Base-by-base conservation (phyloP, 768 basidiomycete species). In the Tephrocybe sp. region DNA sequence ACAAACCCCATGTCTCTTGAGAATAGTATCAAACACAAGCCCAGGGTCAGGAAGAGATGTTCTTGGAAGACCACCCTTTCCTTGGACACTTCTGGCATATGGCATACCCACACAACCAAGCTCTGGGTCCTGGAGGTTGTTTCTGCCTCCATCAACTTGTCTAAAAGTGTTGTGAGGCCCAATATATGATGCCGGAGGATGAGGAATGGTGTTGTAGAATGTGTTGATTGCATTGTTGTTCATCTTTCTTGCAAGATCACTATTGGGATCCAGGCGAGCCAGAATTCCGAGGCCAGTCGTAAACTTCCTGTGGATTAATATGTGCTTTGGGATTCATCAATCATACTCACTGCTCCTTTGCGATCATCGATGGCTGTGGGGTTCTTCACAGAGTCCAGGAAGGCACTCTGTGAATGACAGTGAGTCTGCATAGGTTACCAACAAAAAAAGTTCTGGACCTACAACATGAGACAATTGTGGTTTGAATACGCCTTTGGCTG, bases 201-300 rank as follows among this genome's bases (percentile, higher is more conserved):
- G 84, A 31, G 84, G 83, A 13, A 83, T 71, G 13, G 86, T 76
- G 61, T 84, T 82, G 60, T 82, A 80, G 6, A 75, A 67, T 53
- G 75, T 52, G 66, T 68, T 72, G 51, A 77, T 59, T 1, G 56
- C 58, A 4, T 57, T 55, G 35, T 65, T 58, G 28, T 60, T 60
- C 38, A 65, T 38, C 18, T 55, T 52, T 50, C 58, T 61, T 4
- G 58, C 48, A 6, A 61, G 37, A 37, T 55, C 51, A 31, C 22
- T 47, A 25, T 52, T 32, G 9, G 66, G 57, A 38, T 61, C 53
- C 0, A 68, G 41, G 15, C 54, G 47, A 9, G 68, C 64, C 7
- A 71, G 54, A 34, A 70, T 56, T 2, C 54, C 58, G 9, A 71
- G 60, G 21, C 60, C 64, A 16, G 47, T 49, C 1, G 59, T 54